Evolutionary conservation across 2,329 filamentous ascomycete species (phyloP).

Genomic region (Fusarium miscanthi): DNA sequence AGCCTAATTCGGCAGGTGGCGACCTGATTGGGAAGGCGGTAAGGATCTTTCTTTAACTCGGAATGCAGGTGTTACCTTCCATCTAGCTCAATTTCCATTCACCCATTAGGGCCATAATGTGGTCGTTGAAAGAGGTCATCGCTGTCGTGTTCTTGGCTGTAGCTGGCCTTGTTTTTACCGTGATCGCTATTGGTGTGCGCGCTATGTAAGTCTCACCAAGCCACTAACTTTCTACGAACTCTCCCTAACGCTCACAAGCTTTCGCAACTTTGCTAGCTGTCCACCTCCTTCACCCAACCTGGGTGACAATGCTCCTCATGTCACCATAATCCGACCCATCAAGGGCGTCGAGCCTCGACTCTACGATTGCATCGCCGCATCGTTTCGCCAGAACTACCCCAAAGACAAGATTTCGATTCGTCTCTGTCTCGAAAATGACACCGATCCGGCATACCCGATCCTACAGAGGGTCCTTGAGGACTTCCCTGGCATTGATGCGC

Average conservation of each 20-base stretch:
- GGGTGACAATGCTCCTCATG: constrained; percentile 71
- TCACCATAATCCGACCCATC: constrained; percentile 92
- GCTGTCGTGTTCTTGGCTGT: constrained; percentile 64
- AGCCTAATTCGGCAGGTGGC: background rate
- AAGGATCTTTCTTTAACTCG: background rate
- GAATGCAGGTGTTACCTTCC: background rate
- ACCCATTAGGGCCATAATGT: constrained; percentile 37
- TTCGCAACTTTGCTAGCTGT: constrained; percentile 63
- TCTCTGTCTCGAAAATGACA: constrained; percentile 80
- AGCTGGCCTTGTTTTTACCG: constrained; percentile 62
- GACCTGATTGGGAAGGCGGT: background rate
- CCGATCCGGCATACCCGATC: constrained; percentile 81
- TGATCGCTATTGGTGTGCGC: constrained; percentile 67
- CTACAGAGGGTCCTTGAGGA: constrained; percentile 78
- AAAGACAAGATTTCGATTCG: constrained; percentile 78
- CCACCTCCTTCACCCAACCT: constrained; percentile 62
- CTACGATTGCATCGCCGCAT: constrained; percentile 91
- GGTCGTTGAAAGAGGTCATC: constrained; percentile 49
- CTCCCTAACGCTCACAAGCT: constrained; percentile 50
- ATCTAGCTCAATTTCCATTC: background rate
- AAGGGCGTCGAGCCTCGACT: constrained; percentile 91
- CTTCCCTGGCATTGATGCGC: constrained; percentile 77
- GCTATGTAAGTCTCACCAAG: constrained; percentile 60
- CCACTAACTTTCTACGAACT: background rate
- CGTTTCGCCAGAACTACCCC: constrained; percentile 86